Percentiles rank a stretch among this genome's conserved stretches.
Evolutionary conservation across 352 stramenopile genomes (phyloP).

Genomic region (Pythium rhizo-oryzae): DNA sequence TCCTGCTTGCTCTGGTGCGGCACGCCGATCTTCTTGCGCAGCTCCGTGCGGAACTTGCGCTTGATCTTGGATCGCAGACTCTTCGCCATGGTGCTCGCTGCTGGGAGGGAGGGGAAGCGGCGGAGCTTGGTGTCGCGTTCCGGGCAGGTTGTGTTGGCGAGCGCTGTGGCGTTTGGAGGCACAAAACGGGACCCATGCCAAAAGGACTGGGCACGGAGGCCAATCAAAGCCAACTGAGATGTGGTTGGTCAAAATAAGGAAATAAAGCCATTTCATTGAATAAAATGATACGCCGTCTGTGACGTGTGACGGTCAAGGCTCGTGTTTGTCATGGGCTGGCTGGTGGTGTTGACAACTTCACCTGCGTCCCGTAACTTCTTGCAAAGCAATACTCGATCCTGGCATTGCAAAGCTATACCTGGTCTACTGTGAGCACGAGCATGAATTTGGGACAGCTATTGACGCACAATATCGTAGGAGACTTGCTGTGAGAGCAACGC

Average conservation of each 20-base stretch:
- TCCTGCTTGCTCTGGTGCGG: conserved; percentile 71
- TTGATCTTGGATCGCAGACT: conserved; percentile 91
- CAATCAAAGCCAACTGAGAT: conserved; percentile 14
- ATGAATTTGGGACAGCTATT: too few relatives aligned
- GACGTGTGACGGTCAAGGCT: conserved; percentile 10
- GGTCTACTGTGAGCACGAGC: too few relatives aligned
- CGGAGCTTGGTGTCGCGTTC: conserved; percentile 1
- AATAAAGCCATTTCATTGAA: not conserved
- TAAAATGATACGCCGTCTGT: not conserved
- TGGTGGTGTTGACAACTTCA: too few relatives aligned
- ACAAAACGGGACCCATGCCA: not conserved
- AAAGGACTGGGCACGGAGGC: conserved; percentile 7
- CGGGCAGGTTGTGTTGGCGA: conserved; percentile 2
- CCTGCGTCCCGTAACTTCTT: too few relatives aligned
- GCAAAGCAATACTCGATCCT: too few relatives aligned
- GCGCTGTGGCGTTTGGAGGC: conserved; percentile 15
- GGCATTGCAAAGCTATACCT: too few relatives aligned
- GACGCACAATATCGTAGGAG: too few relatives aligned
- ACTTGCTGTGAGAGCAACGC: too few relatives aligned
- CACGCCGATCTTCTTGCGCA: conserved; percentile 81
- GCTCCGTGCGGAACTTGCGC: conserved; percentile 86
- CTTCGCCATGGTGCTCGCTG: conserved; percentile 72
- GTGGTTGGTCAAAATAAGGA: conserved; percentile 13
- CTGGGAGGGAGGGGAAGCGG: not conserved
- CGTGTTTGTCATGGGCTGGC: too few relatives aligned